These are phyloP conservation scores for Cymbopogon citratus DNA, from an alignment of 176 grass and related monocot species.

Conservation along the genomic window DNA sequence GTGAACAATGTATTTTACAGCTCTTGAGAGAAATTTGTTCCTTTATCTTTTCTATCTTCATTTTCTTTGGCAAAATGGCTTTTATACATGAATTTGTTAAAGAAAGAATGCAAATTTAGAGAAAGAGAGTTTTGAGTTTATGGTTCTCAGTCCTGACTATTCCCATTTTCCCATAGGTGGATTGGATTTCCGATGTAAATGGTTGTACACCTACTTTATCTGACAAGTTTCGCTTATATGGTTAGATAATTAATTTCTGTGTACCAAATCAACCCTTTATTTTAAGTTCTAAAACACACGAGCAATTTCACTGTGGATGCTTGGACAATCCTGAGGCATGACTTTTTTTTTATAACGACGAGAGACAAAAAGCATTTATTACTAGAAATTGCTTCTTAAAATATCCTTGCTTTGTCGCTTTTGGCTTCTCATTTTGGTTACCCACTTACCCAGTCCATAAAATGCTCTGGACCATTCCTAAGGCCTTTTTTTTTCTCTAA, in stretches of 20 bases:
- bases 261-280: neutral
- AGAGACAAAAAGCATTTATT: conserved; percentile 5
- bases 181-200: conserved; percentile 17
- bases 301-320: neutral
- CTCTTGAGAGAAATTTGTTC: neutral
- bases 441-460: neutral
- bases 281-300: neutral
- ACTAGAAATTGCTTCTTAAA: neutral
- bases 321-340: neutral
- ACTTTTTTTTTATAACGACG: neutral
- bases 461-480: neutral
- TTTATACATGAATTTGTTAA: neutral
- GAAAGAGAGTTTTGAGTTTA: neutral
- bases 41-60: neutral
- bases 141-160: neutral
- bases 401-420: neutral
- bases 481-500: neutral
- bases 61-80: neutral
- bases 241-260: neutral
- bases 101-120: neutral
- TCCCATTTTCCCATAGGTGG: neutral
- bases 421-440: neutral
- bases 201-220: neutral
- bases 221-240: neutral
- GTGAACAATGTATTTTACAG: neutral